Evolutionary conservation across 108 stramenopile species (phyloP).

Genomic region (Cylindrotheca fusiformis): DNA sequence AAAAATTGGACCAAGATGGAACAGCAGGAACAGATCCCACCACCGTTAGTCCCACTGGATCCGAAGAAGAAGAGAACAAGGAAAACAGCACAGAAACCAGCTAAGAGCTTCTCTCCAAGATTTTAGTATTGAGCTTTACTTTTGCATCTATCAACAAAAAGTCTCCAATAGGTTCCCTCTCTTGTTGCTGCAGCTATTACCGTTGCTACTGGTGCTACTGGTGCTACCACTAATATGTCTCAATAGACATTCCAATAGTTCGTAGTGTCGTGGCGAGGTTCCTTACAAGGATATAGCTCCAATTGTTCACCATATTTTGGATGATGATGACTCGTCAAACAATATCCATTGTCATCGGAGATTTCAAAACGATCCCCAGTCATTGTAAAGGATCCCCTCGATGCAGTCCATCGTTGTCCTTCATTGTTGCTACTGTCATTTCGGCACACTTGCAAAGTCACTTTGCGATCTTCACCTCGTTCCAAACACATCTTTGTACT

Average conservation of each 20-base stretch:
- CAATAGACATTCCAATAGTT: constrained; percentile 17
- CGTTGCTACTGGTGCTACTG: constrained; percentile 13
- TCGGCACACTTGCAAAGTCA: too few relatives aligned
- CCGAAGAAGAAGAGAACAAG: neutral
- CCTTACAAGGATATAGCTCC: constrained; percentile 10
- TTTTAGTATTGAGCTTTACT: too few relatives aligned
- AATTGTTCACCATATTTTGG: constrained; percentile 26
- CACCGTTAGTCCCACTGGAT: neutral
- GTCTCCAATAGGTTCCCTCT: too few relatives aligned
- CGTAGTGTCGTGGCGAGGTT: constrained; percentile 11
- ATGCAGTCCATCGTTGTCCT: neutral
- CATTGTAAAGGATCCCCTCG: neutral
- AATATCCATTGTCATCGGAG: too few relatives aligned
- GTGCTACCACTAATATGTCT: too few relatives aligned
- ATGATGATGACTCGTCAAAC: constrained; percentile 19
- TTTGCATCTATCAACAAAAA: too few relatives aligned
- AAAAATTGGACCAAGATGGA: constrained; percentile 13
- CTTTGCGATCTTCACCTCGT: neutral
- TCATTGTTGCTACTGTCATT: neutral
- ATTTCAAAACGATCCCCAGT: neutral
- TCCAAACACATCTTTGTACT: neutral
- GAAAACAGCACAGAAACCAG: too few relatives aligned
- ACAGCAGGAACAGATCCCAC: neutral
- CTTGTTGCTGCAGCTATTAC: too few relatives aligned
- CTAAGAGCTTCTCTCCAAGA: too few relatives aligned